Conservation (phyloP, 2,329 filamentous ascomycete genomes). For the Colletotrichum liriopes region DNA sequence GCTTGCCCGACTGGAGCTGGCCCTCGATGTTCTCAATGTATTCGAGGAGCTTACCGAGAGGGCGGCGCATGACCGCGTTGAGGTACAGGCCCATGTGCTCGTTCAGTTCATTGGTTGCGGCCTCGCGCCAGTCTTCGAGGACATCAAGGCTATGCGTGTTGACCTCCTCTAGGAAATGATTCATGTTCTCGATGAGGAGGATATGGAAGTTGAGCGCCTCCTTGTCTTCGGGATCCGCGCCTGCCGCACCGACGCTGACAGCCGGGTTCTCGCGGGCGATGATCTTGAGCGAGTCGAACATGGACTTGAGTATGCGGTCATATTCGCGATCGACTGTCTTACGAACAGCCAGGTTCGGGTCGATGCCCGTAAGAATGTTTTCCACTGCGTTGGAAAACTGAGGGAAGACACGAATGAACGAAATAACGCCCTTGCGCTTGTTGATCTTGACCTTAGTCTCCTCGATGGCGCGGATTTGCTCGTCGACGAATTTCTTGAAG, state of each 20-base stretch:
- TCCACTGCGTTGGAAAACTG: slow-evolving; percentile 87
- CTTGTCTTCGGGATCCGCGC: slow-evolving; percentile 85
- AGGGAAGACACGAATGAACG: slow-evolving; percentile 95
- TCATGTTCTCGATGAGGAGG: slow-evolving; percentile 98
- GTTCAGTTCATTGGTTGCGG: slow-evolving; percentile 82
- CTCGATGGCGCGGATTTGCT: slow-evolving; percentile 95
- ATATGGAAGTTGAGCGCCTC: slow-evolving; percentile 98
- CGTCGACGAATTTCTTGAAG: slow-evolving; percentile 92
- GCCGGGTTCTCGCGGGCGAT: slow-evolving; percentile 83
- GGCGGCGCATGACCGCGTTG: slow-evolving; percentile 88
- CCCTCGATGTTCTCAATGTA: slow-evolving; percentile 92
- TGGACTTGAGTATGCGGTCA: slow-evolving; percentile 88
- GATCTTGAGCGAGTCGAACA: slow-evolving; percentile 97
- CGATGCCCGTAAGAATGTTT: slow-evolving; percentile 79
- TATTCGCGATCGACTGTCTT: slow-evolving; percentile 90
- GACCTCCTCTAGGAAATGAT: slow-evolving; percentile 94
- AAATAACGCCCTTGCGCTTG: slow-evolving; percentile 96
- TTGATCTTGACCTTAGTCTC: slow-evolving; percentile 99
- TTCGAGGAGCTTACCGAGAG: slow-evolving; percentile 91
- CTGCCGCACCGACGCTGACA: slow-evolving; percentile 59
- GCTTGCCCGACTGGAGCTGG: slow-evolving; percentile 73
- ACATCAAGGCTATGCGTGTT: slow-evolving; percentile 82
- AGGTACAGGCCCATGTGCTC: slow-evolving; percentile 93
- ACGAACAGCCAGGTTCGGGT: slow-evolving; percentile 75
- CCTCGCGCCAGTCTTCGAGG: slow-evolving; percentile 85